These are phyloP conservation scores for Ophiostoma angusticollis DNA, from an alignment of 2,329 filamentous ascomycete genomes.

Conservation along the genomic window DNA sequence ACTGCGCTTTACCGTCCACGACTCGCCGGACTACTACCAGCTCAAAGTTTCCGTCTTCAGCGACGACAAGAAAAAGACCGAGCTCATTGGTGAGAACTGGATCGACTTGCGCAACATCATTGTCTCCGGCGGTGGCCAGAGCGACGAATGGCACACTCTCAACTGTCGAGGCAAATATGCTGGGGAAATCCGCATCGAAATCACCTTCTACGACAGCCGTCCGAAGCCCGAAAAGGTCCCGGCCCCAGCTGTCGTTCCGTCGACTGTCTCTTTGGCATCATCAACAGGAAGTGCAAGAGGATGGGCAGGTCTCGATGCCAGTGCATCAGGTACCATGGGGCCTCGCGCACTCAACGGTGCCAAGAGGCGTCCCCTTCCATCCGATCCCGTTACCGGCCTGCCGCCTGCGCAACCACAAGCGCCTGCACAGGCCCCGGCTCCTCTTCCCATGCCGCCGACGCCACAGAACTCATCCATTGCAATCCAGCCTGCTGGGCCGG, in stretches of 20 bases:
- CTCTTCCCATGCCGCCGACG: neutral
- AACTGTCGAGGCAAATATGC: slow-evolving; percentile 90
- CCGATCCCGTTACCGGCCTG: slow-evolving; percentile 55
- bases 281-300: slow-evolving; percentile 4
- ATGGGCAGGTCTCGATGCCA: neutral
- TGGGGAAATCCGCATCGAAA: slow-evolving; percentile 84
- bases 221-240: slow-evolving; percentile 63
- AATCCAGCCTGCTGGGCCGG: neutral
- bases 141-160: slow-evolving; percentile 80
- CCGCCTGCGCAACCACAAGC: slow-evolving; percentile 27
- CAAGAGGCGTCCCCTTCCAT: slow-evolving; percentile 74
- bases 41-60: slow-evolving; percentile 95
- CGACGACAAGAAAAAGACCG: slow-evolving; percentile 95
- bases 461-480: neutral
- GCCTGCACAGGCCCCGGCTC: slow-evolving; percentile 30
- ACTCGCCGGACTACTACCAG: slow-evolving; percentile 91
- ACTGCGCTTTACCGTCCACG: slow-evolving; percentile 88
- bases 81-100: slow-evolving; percentile 90
- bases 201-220: slow-evolving; percentile 88
- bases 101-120: slow-evolving; percentile 73
- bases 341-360: slow-evolving; percentile 26
- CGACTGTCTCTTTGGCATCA: neutral
- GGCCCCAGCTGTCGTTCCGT: slow-evolving; percentile 34
- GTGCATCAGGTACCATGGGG: slow-evolving; percentile 38
- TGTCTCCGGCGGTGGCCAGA: slow-evolving; percentile 78